phyloP scores from a whole-genome alignment of 306 rosid genomes.

The Cyamopsis tetragonoloba region DNA sequence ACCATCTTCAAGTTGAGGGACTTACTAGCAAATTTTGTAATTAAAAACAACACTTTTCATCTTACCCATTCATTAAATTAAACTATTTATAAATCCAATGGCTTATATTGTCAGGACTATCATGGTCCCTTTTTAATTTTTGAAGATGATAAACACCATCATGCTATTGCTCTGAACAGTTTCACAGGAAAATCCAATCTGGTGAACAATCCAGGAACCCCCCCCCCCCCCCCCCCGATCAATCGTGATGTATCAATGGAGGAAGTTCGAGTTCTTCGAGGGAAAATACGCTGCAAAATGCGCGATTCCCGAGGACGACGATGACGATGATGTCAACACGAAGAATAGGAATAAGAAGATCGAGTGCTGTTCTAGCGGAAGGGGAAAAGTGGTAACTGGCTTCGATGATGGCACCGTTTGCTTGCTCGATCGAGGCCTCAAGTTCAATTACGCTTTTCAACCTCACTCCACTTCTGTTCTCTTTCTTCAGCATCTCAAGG shows the following conservation, averaged over 20 bases:
- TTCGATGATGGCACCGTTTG: conserved; percentile 69
- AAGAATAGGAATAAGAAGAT: conserved; percentile 36
- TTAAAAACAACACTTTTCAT: too few relatives aligned
- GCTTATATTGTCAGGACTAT: too few relatives aligned
- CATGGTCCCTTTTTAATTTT: too few relatives aligned
- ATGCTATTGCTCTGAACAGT: neutral
- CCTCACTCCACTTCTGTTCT: conserved; percentile 79
- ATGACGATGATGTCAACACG: neutral
- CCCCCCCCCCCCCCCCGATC: too few relatives aligned
- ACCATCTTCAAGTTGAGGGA: too few relatives aligned
- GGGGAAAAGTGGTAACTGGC: conserved; percentile 89
- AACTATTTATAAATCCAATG: too few relatives aligned
- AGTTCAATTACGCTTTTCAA: conserved; percentile 73
- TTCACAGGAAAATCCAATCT: neutral
- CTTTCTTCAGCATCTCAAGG: conserved; percentile 98
- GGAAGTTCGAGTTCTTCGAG: conserved; percentile 97
- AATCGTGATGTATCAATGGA: conserved; percentile 80
- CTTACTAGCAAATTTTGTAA: too few relatives aligned
- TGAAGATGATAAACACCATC: too few relatives aligned
- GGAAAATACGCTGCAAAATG: conserved; percentile 72
- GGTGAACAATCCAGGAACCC: neutral
- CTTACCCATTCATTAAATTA: too few relatives aligned
- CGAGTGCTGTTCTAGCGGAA: conserved; percentile 87
- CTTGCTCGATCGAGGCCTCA: conserved; percentile 87
- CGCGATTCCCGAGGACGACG: conserved; percentile 53